Evolutionary conservation across 1,284 basidiomycete species (phyloP).

Genomic region (Melampsora abietis-canadensis): DNA sequence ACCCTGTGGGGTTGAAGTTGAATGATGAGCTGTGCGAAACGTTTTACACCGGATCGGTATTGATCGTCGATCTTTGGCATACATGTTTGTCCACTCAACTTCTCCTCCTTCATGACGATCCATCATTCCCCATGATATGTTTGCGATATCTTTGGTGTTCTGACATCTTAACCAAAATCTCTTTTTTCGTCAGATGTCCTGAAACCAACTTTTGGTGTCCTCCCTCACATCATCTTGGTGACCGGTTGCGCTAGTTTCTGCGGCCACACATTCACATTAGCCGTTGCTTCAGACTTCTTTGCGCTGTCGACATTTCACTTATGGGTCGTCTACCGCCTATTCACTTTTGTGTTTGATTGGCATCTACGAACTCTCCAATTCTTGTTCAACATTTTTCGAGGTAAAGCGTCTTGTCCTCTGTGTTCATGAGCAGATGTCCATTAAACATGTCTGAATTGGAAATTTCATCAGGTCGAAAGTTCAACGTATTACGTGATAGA

Average conservation of each 20-base stretch:
- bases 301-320: constrained; percentile 70
- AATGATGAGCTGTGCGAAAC: constrained; percentile 77
- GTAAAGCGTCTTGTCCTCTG: constrained; percentile 56
- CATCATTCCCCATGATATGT: constrained; percentile 46
- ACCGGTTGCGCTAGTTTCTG: constrained; percentile 62
- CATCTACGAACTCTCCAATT: constrained; percentile 65
- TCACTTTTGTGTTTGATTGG: constrained; percentile 64
- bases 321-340: constrained; percentile 67
- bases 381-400: constrained; percentile 91
- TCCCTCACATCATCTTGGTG: constrained; percentile 58
- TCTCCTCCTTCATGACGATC: neutral
- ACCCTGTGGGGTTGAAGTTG: constrained; percentile 93
- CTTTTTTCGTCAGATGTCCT: constrained; percentile 52
- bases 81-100: constrained; percentile 56
- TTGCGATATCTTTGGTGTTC: constrained; percentile 50
- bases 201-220: constrained; percentile 54
- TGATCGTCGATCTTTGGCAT: constrained; percentile 65
- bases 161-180: constrained; percentile 35
- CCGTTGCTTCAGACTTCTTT: constrained; percentile 67
- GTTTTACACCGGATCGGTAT: constrained; percentile 68
- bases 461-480: constrained; percentile 67
- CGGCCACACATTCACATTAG: constrained; percentile 69
- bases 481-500: constrained; percentile 74
- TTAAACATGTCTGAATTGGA: neutral
- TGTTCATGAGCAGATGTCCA: neutral